phyloP scores from a whole-genome alignment of 2,329 filamentous ascomycete genomes.

The Arachnomyces sp. region DNA sequence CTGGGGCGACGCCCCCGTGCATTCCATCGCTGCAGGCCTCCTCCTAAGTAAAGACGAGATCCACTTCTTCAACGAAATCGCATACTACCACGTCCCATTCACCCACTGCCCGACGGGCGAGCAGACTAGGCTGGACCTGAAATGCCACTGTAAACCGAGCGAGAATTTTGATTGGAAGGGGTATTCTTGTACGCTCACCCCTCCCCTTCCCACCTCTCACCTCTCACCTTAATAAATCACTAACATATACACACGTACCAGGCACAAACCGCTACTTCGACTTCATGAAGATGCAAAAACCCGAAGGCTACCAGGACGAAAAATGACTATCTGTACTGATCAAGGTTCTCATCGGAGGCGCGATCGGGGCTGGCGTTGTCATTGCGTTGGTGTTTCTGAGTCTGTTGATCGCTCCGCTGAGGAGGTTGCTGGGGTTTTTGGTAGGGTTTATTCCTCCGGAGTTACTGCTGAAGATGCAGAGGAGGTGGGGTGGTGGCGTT shows the following conservation, averaged over 20 bases:
- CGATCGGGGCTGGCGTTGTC: conserved; percentile 2
- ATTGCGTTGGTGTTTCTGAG: too few relatives aligned
- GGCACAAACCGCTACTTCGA: conserved; percentile 83
- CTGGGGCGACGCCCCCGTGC: conserved; percentile 95
- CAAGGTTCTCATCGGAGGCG: conserved; percentile 6
- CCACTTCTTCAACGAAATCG: conserved; percentile 98
- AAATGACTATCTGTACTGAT: conserved; percentile 30
- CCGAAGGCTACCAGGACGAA: conserved; percentile 73
- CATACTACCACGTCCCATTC: conserved; percentile 95
- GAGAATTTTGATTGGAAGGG: conserved; percentile 99
- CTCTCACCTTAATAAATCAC: background rate
- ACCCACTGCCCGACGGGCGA: conserved; percentile 94
- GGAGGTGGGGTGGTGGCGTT: too few relatives aligned
- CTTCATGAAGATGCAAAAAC: conserved; percentile 70
- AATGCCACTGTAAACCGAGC: conserved; percentile 88
- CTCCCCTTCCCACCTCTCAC: background rate
- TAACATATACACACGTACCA: conserved; percentile 30
- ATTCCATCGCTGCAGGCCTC: conserved; percentile 87
- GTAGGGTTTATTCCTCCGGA: background rate
- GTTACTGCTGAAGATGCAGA: too few relatives aligned
- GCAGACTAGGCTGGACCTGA: conserved; percentile 70
- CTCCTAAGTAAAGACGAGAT: conserved; percentile 88
- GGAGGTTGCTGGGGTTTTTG: background rate
- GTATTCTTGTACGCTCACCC: conserved; percentile 71
- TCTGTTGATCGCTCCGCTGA: too few relatives aligned